Conservation (phyloP, 108 stramenopile genomes). For the Halocafeteria seosinensis region DNA sequence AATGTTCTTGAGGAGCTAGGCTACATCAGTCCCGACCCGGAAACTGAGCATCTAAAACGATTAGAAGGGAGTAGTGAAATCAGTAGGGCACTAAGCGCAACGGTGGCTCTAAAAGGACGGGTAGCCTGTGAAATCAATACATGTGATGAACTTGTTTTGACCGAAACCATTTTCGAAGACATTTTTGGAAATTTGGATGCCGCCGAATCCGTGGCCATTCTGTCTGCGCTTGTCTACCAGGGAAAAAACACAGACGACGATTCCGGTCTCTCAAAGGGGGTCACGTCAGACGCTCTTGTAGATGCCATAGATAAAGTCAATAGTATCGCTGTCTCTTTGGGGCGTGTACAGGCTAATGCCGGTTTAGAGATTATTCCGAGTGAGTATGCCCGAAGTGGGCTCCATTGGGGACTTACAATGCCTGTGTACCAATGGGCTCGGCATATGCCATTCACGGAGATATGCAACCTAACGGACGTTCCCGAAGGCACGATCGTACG, state of each 20-base stretch:
- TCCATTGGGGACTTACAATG: slow-evolving; percentile 83
- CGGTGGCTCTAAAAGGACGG: slow-evolving; percentile 74
- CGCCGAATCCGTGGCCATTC: slow-evolving; percentile 72
- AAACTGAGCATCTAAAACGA: neutral
- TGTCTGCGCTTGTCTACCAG: slow-evolving; percentile 76
- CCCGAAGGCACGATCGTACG: slow-evolving; percentile 92
- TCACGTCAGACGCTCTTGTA: slow-evolving; percentile 40
- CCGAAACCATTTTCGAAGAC: slow-evolving; percentile 88
- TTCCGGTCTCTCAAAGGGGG: no score
- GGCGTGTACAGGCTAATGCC: slow-evolving; percentile 52
- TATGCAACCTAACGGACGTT: slow-evolving; percentile 61
- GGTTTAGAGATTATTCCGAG: slow-evolving; percentile 59
- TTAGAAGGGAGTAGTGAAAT: no score
- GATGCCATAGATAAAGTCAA: slow-evolving; percentile 51
- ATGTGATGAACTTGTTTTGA: slow-evolving; percentile 74
- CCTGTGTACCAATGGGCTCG: slow-evolving; percentile 94
- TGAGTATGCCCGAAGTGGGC: slow-evolving; percentile 49
- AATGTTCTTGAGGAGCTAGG: slow-evolving; percentile 63
- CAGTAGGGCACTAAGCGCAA: slow-evolving; percentile 18
- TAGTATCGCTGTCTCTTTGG: slow-evolving; percentile 51
- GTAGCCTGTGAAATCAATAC: slow-evolving; percentile 86
- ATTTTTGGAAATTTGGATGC: slow-evolving; percentile 76
- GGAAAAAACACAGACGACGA: slow-evolving; percentile 43
- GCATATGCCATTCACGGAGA: slow-evolving; percentile 72
- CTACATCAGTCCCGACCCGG: slow-evolving; percentile 49